Percentiles rank a stretch among this genome's conserved stretches.
Evolutionary conservation across 768 basidiomycete genomes (phyloP).

Genomic region (Crepidotus variabilis): DNA sequence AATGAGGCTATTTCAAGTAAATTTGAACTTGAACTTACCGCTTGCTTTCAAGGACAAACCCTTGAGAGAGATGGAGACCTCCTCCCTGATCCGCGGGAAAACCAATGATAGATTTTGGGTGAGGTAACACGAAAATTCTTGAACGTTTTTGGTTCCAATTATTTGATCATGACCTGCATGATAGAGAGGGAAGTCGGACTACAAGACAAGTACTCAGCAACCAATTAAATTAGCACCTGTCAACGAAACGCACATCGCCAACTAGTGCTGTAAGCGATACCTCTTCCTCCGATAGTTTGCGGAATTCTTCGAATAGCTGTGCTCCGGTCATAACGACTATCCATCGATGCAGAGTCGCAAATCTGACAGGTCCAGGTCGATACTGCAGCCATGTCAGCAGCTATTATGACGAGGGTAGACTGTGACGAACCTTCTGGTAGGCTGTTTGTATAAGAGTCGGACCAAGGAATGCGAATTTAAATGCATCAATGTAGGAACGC

Average conservation of each 20-base stretch:
- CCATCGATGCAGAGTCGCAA: constrained; percentile 31
- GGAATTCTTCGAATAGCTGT: constrained; percentile 35
- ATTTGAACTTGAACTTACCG: not conserved
- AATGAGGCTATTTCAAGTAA: not conserved
- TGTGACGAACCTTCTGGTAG: constrained; percentile 18
- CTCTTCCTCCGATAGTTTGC: constrained; percentile 32
- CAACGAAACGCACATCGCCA: constrained; percentile 24
- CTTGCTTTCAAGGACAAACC: constrained; percentile 1
- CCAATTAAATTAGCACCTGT: not conserved
- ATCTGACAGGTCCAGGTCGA: constrained; percentile 19
- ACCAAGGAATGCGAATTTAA: constrained; percentile 14
- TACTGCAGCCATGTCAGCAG: constrained; percentile 8
- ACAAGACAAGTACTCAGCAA: not conserved
- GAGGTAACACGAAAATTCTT: not conserved
- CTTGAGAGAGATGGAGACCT: constrained; percentile 15
- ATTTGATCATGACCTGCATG: constrained; percentile 6
- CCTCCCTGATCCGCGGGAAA: constrained; percentile 23
- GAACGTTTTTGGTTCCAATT: not conserved
- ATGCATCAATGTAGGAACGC: constrained; percentile 20
- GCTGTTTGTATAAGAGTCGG: constrained; percentile 11
- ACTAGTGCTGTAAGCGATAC: constrained; percentile 28
- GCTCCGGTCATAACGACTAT: constrained; percentile 29
- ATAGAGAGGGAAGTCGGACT: constrained; percentile 9
- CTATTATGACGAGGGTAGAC: not conserved
- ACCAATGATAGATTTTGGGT: constrained; percentile 24